Evolutionary conservation across 257 asterid species (phyloP), one percentile per base, ranked within the genome.

Genomic region (Misopates orontium): DNA sequence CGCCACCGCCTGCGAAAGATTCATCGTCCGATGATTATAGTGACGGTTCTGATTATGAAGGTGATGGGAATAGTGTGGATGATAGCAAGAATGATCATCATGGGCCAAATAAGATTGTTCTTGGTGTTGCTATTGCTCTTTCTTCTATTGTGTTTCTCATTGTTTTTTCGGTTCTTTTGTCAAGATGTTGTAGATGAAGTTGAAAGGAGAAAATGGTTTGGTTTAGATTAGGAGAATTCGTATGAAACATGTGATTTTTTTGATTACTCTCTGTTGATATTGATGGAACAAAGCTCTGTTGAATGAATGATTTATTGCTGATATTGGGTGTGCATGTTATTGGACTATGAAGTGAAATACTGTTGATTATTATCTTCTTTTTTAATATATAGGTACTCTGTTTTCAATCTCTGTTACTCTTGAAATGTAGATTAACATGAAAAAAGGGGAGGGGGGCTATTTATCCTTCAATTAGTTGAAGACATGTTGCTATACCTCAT

Each of bases 71-170:
- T 54, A n/a, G n/a, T n/a, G 83, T 25, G 58, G 73, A 50, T 57
- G 83, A 53, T 57, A 81, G 62, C 18, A 78, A 77, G 67, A 78
- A 70, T 60, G 82, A 68, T 70, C 85, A 81, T 41, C 76, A 62
- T 60, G 99, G 99, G 0, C 95, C 97, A 54, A 94, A 71, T 80
- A 94, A 84, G 91, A 79, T 90, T 68, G 97, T 94, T 75, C 91
- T 94, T 61, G 96, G 96, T 31, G 80, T 90, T 68, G 95, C 97
- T 0, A 85, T 94, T 76, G 95, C 87, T 40, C 88, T 94, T 15
- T 91, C 97, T 28, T 80, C 95, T 7, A 83, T 94, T 69, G 92
- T 90, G 18, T 86, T 90, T 68, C 81, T 94, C 50, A 94, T 94
- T 58, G 75, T 94, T 77, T 85, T 90, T 89, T 81, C 88, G 88